Percentiles rank a stretch among this genome's conserved stretches.
Conservation (phyloP, 1,284 basidiomycete genomes). For the Cutaneotrichosporon spelunceum region DNA sequence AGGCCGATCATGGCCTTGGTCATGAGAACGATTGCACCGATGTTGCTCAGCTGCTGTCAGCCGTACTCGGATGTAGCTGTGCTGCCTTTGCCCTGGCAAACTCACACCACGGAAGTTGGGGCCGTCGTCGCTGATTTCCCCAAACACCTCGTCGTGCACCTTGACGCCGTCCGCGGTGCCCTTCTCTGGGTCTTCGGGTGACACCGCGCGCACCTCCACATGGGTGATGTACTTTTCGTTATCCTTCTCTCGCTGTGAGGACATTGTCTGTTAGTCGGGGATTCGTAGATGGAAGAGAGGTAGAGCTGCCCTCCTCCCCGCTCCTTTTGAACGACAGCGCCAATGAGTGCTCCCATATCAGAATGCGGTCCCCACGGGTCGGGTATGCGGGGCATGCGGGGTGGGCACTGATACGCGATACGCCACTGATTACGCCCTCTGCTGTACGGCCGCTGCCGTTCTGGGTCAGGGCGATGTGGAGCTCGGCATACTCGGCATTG, state of each 20-base stretch:
- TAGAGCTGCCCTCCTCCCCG: neutral
- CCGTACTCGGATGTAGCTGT: neutral
- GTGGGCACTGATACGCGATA: too few relatives aligned
- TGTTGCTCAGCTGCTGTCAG: constrained; percentile 5
- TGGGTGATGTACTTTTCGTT: neutral
- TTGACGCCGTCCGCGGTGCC: neutral
- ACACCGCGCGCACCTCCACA: neutral
- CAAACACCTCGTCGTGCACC: constrained; percentile 25
- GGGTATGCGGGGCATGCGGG: too few relatives aligned
- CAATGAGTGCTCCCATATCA: too few relatives aligned
- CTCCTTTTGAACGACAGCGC: neutral
- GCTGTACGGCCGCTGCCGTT: too few relatives aligned
- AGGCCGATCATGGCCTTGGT: constrained; percentile 35
- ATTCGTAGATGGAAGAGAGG: neutral
- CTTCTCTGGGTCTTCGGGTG: neutral
- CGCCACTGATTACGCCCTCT: too few relatives aligned
- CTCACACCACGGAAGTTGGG: constrained; percentile 34
- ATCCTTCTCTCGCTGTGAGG: neutral
- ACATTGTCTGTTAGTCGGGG: neutral
- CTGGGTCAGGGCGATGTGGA: too few relatives aligned
- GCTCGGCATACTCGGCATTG: too few relatives aligned
- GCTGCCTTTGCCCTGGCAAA: neutral
- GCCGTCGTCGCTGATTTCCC: constrained; percentile 26
- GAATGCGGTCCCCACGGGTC: too few relatives aligned
- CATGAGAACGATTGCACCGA: constrained; percentile 8